phyloP scores from a whole-genome alignment of 2,329 filamentous ascomycete genomes.

The Diaporthe helianthi region DNA sequence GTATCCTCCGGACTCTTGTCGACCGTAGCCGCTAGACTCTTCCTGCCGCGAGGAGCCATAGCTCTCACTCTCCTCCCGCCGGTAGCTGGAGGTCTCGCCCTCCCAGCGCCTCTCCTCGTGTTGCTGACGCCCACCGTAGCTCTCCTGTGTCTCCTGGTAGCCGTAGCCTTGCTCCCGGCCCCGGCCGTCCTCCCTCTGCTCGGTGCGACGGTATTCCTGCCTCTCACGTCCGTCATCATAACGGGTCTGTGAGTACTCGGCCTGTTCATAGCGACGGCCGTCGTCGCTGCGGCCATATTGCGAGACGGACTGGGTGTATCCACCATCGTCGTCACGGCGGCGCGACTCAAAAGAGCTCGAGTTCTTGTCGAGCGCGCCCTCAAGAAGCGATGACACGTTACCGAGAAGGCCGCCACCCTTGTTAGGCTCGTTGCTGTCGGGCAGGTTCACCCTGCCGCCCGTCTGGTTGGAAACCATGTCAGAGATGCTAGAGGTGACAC shows the following conservation, averaged over 20 bases:
- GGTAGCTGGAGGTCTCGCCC: slow-evolving; percentile 39
- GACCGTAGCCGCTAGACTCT: slow-evolving; percentile 33
- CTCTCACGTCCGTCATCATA: slow-evolving; percentile 63
- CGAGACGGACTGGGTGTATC: slow-evolving; percentile 65
- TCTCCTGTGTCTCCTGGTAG: slow-evolving; percentile 65
- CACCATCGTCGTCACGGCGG: slow-evolving; percentile 64
- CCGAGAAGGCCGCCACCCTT: slow-evolving; percentile 74
- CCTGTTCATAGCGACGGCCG: slow-evolving; percentile 65
- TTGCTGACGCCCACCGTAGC: slow-evolving; percentile 63
- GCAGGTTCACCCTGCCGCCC: slow-evolving; percentile 47
- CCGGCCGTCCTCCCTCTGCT: slow-evolving; percentile 57
- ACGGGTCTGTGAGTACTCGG: slow-evolving; percentile 65
- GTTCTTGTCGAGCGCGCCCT: slow-evolving; percentile 49
- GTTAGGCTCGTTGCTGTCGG: slow-evolving; percentile 46
- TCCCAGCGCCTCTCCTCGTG: slow-evolving; percentile 60
- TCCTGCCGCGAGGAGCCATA: slow-evolving; percentile 33
- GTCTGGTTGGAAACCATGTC: slow-evolving; percentile 55
- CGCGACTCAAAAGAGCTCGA: slow-evolving; percentile 57
- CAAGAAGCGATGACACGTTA: slow-evolving; percentile 70
- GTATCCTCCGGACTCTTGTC: slow-evolving; percentile 26
- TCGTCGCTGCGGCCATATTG: slow-evolving; percentile 63
- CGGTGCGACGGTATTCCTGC: slow-evolving; percentile 68
- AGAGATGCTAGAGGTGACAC: slow-evolving; percentile 61
- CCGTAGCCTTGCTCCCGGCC: slow-evolving; percentile 55
- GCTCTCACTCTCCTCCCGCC: slow-evolving; percentile 40